Conservation (phyloP, 805 yeast genomes). For the Blastobotrys americana region DNA sequence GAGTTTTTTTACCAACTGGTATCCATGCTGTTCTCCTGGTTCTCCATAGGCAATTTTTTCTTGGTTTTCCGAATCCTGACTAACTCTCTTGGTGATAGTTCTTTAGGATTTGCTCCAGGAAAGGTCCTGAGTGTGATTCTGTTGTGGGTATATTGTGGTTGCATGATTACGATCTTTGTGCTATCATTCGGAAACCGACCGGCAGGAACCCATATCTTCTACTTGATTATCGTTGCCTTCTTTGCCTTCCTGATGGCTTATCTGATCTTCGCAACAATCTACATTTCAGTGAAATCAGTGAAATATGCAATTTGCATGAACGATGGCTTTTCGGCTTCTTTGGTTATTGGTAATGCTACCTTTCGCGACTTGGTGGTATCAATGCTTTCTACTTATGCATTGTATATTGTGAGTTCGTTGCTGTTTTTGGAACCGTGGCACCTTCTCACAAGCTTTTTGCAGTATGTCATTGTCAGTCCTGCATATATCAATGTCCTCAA, state of each 20-base stretch:
- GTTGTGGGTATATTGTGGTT: slow-evolving; percentile 77
- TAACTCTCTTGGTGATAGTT: slow-evolving; percentile 59
- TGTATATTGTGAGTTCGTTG: slow-evolving; percentile 72
- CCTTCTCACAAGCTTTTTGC: slow-evolving; percentile 80
- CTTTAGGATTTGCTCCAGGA: slow-evolving; percentile 63
- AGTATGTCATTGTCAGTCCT: slow-evolving; percentile 78
- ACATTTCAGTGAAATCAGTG: slow-evolving; percentile 68
- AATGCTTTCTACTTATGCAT: slow-evolving; percentile 70
- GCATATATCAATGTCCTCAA: slow-evolving; percentile 85
- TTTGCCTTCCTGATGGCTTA: slow-evolving; percentile 87
- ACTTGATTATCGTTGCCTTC: slow-evolving; percentile 62
- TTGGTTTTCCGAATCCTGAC: slow-evolving; percentile 85
- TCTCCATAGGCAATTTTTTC: slow-evolving; percentile 83
- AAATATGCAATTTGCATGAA: slow-evolving; percentile 43
- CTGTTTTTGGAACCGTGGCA: slow-evolving; percentile 87
- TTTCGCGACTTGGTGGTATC: slow-evolving; percentile 88
- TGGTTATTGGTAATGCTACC: slow-evolving; percentile 57
- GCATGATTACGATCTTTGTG: slow-evolving; percentile 78
- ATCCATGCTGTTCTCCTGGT: slow-evolving; percentile 80
- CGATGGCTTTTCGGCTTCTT: slow-evolving; percentile 33
- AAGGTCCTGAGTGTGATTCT: slow-evolving; percentile 68
- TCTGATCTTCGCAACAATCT: slow-evolving; percentile 81
- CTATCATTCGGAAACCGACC: slow-evolving; percentile 93
- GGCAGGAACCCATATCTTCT: slow-evolving; percentile 75
- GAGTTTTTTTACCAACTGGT: slow-evolving; percentile 76